Evolutionary conservation across 1,139 yeast genomes (phyloP).

Genomic region (Yamadazyma pseudoaaseri): DNA sequence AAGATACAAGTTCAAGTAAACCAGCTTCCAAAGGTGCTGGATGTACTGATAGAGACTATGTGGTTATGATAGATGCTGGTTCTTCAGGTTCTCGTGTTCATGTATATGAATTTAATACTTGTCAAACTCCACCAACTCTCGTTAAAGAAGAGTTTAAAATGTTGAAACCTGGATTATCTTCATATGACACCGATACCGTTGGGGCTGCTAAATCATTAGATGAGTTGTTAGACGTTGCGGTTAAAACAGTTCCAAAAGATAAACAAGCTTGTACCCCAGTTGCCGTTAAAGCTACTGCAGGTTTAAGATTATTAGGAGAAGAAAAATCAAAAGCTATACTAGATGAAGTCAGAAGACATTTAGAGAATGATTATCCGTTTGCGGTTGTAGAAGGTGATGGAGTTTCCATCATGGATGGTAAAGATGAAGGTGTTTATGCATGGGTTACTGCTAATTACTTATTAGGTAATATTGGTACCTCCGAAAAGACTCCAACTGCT

Average conservation of each 20-base stretch:
- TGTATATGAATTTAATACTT: slow-evolving; percentile 85
- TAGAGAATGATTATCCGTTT: slow-evolving; percentile 82
- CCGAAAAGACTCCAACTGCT: slow-evolving; percentile 75
- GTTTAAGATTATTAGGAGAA: slow-evolving; percentile 82
- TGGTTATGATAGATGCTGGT: slow-evolving; percentile 95
- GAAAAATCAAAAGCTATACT: slow-evolving; percentile 69
- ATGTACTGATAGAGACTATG: slow-evolving; percentile 44
- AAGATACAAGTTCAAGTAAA: neutral
- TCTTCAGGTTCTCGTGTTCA: slow-evolving; percentile 96
- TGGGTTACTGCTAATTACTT: slow-evolving; percentile 96
- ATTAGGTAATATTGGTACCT: slow-evolving; percentile 84
- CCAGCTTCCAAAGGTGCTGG: slow-evolving; percentile 7
- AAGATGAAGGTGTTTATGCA: slow-evolving; percentile 97
- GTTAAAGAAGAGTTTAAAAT: slow-evolving; percentile 79
- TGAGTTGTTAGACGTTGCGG: slow-evolving; percentile 71
- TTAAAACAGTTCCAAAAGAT: slow-evolving; percentile 70
- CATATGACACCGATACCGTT: slow-evolving; percentile 72
- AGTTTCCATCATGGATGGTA: slow-evolving; percentile 90
- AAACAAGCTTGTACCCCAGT: slow-evolving; percentile 82
- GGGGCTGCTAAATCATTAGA: slow-evolving; percentile 91
- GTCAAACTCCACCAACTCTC: slow-evolving; percentile 77
- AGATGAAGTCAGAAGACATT: slow-evolving; percentile 69
- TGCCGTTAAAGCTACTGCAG: slow-evolving; percentile 98
- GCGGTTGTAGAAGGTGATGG: slow-evolving; percentile 86
- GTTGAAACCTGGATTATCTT: slow-evolving; percentile 90